Percentiles rank a stretch among this genome's conserved stretches.
These are phyloP conservation scores for Dactylellina haptotyla DNA, from an alignment of 2,329 filamentous ascomycete genomes.

Conservation along the genomic window DNA sequence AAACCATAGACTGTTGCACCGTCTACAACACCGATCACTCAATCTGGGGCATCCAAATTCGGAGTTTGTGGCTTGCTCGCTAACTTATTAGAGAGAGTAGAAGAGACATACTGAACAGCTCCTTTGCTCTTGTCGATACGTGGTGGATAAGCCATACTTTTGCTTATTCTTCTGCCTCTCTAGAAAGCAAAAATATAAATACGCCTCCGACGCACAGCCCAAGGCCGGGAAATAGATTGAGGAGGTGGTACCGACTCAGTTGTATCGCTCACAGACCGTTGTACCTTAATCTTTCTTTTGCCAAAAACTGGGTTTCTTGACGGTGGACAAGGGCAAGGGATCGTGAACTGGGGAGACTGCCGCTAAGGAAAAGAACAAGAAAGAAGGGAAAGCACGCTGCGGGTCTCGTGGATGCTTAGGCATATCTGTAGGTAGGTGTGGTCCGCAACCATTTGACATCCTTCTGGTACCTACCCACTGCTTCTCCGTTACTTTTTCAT, in stretches of 20 bases:
- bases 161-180: conserved; percentile 31
- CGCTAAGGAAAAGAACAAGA: background rate
- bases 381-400: conserved; percentile 14
- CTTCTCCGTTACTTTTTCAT: background rate
- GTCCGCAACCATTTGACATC: conserved; percentile 50
- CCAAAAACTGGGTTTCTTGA: conserved; percentile 44
- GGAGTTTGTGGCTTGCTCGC: conserved; percentile 51
- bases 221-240: conserved; percentile 33
- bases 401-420: conserved; percentile 45
- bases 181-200: conserved; percentile 7
- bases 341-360: background rate
- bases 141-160: conserved; percentile 43
- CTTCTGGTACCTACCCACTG: conserved; percentile 30
- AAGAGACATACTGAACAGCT: conserved; percentile 19
- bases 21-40: conserved; percentile 23
- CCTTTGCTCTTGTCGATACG: conserved; percentile 1
- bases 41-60: conserved; percentile 28
- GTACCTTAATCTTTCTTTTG: conserved; percentile 44
- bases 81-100: conserved; percentile 27
- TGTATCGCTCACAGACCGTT: conserved; percentile 37
- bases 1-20: conserved; percentile 14
- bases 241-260: conserved; percentile 54
- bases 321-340: conserved; percentile 31
- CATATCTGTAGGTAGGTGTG: conserved; percentile 50
- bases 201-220: conserved; percentile 39